Conservation (phyloP, 129 eudicot species). For the Escallonia herrerae region DNA sequence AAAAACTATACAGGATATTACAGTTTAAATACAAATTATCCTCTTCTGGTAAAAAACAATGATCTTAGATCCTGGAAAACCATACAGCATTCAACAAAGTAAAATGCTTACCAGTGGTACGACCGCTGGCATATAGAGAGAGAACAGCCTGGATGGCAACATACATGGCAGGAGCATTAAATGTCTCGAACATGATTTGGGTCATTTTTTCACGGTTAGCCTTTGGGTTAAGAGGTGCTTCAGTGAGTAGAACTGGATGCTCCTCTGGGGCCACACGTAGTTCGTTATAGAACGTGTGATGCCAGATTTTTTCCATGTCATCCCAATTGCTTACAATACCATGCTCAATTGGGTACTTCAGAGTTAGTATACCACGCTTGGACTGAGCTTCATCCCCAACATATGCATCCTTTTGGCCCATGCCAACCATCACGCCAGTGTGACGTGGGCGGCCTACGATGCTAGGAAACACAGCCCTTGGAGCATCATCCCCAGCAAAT, state of each 20-base stretch:
- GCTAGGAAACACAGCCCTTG: constrained; percentile 57
- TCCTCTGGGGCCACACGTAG: constrained; percentile 61
- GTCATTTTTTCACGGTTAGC: constrained; percentile 62
- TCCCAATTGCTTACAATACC: constrained; percentile 67
- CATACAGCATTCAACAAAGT: no score
- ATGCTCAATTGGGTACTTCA: constrained; percentile 58
- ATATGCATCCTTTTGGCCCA: constrained; percentile 51
- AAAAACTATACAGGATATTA: no score
- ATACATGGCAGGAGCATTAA: constrained; percentile 48
- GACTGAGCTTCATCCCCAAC: constrained; percentile 58
- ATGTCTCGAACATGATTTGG: constrained; percentile 45
- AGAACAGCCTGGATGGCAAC: constrained; percentile 52
- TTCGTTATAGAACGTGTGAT: constrained; percentile 49
- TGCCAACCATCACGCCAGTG: constrained; percentile 56
- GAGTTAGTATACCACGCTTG: constrained; percentile 48
- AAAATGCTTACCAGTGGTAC: constrained; percentile 43
- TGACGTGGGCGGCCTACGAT: constrained; percentile 60
- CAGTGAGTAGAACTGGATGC: constrained; percentile 51
- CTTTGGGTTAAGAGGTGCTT: constrained; percentile 54
- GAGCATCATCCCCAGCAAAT: constrained; percentile 62
- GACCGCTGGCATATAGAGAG: constrained; percentile 51
- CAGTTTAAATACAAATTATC: no score
- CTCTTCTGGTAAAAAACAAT: no score
- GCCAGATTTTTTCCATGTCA: constrained; percentile 61
- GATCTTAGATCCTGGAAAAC: no score